Evolutionary conservation across 1,284 basidiomycete species (phyloP).

Genomic region (Heterobasidion annosum): DNA sequence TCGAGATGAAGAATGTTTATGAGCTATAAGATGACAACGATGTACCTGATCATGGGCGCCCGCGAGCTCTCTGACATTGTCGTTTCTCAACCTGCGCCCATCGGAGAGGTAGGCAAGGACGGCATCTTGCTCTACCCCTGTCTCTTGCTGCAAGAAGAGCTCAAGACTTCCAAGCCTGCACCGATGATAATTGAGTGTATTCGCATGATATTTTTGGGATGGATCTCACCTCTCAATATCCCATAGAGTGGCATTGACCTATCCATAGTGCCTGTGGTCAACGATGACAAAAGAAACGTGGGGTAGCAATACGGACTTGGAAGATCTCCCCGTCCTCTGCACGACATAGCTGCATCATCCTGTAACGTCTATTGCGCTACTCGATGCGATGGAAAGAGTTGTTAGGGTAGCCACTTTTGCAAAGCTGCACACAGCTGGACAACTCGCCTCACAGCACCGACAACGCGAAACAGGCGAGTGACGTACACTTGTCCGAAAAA

Average conservation of each 20-base stretch:
- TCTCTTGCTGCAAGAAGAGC: conserved; percentile 56
- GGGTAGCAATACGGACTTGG: conserved; percentile 23
- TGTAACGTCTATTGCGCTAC: background rate
- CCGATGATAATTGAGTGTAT: conserved; percentile 1
- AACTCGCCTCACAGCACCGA: background rate
- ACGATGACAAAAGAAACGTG: background rate
- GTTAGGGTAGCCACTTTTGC: background rate
- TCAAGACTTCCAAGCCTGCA: conserved; percentile 54
- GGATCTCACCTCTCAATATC: conserved; percentile 60
- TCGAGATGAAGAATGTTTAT: background rate
- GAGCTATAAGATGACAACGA: background rate
- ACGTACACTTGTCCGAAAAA: background rate
- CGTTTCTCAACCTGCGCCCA: conserved; percentile 55
- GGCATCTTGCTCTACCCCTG: conserved; percentile 53
- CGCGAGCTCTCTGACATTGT: conserved; percentile 65
- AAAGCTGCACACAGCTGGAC: background rate
- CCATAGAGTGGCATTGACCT: conserved; percentile 59
- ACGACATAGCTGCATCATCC: conserved; percentile 66
- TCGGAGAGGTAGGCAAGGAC: conserved; percentile 72
- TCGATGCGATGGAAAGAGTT: background rate
- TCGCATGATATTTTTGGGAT: background rate
- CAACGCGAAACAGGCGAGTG: background rate
- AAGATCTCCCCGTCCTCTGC: conserved; percentile 62
- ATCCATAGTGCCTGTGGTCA: background rate
- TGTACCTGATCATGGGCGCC: conserved; percentile 62